phyloP scores from a whole-genome alignment of 768 basidiomycete species.

The Suillus bovinus region DNA sequence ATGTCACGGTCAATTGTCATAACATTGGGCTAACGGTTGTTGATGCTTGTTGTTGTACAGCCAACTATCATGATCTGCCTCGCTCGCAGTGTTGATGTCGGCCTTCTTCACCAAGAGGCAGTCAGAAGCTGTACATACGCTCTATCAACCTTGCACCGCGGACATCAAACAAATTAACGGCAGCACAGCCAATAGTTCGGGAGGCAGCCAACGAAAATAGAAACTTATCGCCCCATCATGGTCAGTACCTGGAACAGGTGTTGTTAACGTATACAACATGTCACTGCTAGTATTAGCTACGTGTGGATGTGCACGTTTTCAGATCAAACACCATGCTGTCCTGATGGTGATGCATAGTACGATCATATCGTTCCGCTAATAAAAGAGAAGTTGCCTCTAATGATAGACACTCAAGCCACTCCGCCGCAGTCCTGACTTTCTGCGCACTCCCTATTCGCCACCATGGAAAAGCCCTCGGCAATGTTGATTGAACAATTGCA shows the following conservation, averaged over 20 bases:
- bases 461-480: conserved; percentile 15
- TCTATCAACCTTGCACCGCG: background rate
- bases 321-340: background rate
- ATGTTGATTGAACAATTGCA: conserved; percentile 29
- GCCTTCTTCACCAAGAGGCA: background rate
- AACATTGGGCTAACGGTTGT: background rate
- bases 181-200: conserved; percentile 9
- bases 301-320: background rate
- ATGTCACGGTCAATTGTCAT: too few relatives aligned
- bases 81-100: background rate
- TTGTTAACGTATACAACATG: background rate
- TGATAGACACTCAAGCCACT: background rate
- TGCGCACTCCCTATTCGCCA: background rate
- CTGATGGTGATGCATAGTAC: conserved; percentile 1
- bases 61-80: background rate
- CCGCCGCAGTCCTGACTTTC: background rate
- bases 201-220: conserved; percentile 2
- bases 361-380: background rate
- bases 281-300: background rate
- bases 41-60: too few relatives aligned
- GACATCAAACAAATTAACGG: background rate
- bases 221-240: background rate
- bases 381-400: background rate
- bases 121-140: background rate
- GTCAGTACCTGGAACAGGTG: background rate